Conservation (phyloP, 768 basidiomycete genomes). For the Rhodotorula kratochvilovae region DNA sequence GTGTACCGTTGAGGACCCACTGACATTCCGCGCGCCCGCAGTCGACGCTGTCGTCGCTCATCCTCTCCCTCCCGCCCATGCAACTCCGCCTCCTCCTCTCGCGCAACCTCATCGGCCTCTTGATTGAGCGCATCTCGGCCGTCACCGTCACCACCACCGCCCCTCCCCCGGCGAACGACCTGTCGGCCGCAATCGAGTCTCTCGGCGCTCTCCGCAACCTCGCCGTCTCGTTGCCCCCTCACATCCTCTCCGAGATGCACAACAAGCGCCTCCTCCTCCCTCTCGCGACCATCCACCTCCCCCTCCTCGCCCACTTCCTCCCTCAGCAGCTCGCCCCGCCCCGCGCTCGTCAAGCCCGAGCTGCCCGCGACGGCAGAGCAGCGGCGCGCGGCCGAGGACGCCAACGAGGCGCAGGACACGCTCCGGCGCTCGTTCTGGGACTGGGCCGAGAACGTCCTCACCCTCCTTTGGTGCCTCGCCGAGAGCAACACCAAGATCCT, state of each 20-base stretch:
- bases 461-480: constrained; percentile 35
- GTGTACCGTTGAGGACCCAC: no score
- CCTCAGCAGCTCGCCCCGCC: constrained; percentile 19
- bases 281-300: constrained; percentile 28
- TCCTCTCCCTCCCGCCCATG: constrained; percentile 29
- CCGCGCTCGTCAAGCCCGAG: neutral
- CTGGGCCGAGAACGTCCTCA: constrained; percentile 37
- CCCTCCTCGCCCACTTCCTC: constrained; percentile 31
- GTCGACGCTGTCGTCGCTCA: constrained; percentile 21
- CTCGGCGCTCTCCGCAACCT: constrained; percentile 38
- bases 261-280: constrained; percentile 40
- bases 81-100: constrained; percentile 34
- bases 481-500: constrained; percentile 41
- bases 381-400: neutral
- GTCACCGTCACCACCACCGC: constrained; percentile 1
- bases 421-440: constrained; percentile 29
- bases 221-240: constrained; percentile 32
- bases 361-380: neutral
- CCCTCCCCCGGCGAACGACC: constrained; percentile 17
- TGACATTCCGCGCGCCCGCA: neutral
- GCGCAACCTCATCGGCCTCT: constrained; percentile 35
- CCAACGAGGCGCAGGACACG: constrained; percentile 9
- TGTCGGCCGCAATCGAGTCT: constrained; percentile 25
- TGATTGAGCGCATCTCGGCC: constrained; percentile 34
- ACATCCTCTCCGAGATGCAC: constrained; percentile 40